Conservation (phyloP, 768 basidiomycete genomes). For the Erythrobasidium yunnanense region DNA sequence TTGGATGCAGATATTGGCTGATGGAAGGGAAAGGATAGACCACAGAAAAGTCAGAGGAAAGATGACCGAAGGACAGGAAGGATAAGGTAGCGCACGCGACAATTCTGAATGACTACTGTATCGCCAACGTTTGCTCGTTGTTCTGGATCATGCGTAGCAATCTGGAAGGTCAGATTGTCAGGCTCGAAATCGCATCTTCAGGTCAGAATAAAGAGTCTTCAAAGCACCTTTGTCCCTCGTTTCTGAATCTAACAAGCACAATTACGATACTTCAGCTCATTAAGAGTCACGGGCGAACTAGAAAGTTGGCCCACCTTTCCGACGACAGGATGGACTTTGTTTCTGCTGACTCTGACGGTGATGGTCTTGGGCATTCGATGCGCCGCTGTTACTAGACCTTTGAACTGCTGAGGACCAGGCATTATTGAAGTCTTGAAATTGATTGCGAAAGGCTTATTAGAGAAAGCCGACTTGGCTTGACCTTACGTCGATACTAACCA, state of each 20-base stretch:
- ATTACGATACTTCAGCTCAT: not conserved
- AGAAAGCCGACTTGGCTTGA: no score
- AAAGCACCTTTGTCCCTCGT: conserved; percentile 15
- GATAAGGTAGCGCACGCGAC: no score
- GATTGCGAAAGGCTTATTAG: no score
- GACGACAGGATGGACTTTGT: conserved; percentile 10
- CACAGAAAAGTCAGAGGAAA: no score
- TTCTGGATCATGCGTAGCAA: conserved; percentile 18
- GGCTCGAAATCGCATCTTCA: not conserved
- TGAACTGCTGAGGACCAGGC: conserved; percentile 10
- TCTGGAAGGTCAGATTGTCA: not conserved
- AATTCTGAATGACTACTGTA: conserved; percentile 9
- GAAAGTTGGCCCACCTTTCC: not conserved
- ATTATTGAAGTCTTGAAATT: conserved; percentile 11
- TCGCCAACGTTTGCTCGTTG: conserved; percentile 10
- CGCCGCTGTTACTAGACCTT: conserved; percentile 15
- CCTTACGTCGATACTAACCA: no score
- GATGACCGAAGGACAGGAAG: no score
- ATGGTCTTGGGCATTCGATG: conserved; percentile 25
- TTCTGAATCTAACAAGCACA: conserved; percentile 7
- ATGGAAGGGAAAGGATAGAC: no score
- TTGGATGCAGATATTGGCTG: conserved; percentile 17
- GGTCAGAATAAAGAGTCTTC: not conserved
- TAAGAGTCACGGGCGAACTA: not conserved
- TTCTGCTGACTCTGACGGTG: conserved; percentile 1